Evolutionary conservation across 805 yeast genomes (phyloP).

Genomic region (Tetrapisispora arboricola): DNA sequence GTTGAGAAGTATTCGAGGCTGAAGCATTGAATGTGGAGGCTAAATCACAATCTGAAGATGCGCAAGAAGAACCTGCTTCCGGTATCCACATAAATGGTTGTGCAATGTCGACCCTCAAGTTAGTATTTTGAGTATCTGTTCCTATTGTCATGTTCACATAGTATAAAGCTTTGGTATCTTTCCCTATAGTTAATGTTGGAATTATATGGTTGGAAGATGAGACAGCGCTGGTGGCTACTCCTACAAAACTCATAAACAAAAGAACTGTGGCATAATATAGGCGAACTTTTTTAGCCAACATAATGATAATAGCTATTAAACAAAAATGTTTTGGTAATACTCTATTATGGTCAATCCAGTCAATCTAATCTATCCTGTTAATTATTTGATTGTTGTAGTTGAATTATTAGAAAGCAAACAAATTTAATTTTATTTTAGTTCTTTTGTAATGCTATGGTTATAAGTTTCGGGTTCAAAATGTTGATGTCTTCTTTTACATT

Average conservation of each 20-base stretch:
- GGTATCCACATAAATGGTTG: constrained; percentile 33
- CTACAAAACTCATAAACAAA: neutral
- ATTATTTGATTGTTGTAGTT: no score
- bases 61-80: constrained; percentile 10
- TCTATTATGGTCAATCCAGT: no score
- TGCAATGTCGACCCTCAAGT: constrained; percentile 29
- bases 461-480: no score
- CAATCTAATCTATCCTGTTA: no score
- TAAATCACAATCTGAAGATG: constrained; percentile 8
- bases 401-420: no score
- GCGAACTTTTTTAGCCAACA: no score
- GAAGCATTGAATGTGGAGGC: constrained; percentile 9
- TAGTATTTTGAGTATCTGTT: constrained; percentile 21
- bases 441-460: no score
- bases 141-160: constrained; percentile 29
- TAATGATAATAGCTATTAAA: neutral
- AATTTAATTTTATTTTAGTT: no score
- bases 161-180: constrained; percentile 17
- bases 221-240: neutral
- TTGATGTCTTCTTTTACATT: no score
- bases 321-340: no score
- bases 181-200: constrained; percentile 22
- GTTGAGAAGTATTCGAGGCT: constrained; percentile 13
- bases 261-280: neutral
- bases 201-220: neutral